Base-by-base conservation (phyloP, 306 rosid species). In the Aeschynomene evenia region DNA sequence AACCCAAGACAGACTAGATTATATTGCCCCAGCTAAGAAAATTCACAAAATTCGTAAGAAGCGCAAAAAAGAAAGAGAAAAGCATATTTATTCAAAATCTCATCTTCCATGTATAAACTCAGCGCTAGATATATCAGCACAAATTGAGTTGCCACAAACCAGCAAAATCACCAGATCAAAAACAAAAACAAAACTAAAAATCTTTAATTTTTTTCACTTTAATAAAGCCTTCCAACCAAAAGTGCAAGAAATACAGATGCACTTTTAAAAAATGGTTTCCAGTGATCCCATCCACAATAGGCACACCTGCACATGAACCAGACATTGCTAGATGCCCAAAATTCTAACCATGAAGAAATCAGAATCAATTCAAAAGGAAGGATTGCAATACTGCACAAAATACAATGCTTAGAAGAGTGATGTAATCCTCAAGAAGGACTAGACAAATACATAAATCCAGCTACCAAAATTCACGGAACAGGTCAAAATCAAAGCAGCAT, bases 1-100 rank as follows among this genome's bases (percentile, higher is more conserved):
- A 57, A 46, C 24, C 58, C 61, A 37, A 28, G 68, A 48, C 18
- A 6, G 13, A 33, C 14, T 46, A 26, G 16, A 49, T 12, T n/a
- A 49, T 63, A 43, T 4, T 24, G 28, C 20, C 45, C 43, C 13
- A 37, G 55, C 4, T 26, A 26, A 42, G 12, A 33, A 28, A 66
- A 45, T 31, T 15, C 22, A 42, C 20, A 65, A n/a, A 29, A 40
- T 43, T 42, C 14, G 7, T 33, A 50, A 26, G 45, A 74, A 57
- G 40, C 33, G 60, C 26, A 16, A 59, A 9, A 23, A 50, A 45
- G 39, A 53, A 34, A 62, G 26, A 23, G 0, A 18, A 23, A 69
- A 65, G 28, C 78, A 55, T 36, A 60, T 31, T 33, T 53, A 37
- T 49, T 48, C 66, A 77, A 54, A 67, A 61, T 36, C 24, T 20